Evolutionary conservation across 768 basidiomycete species (phyloP), one percentile per base, ranked within the genome.

Genomic region (Neoboletus brunneissimus): DNA sequence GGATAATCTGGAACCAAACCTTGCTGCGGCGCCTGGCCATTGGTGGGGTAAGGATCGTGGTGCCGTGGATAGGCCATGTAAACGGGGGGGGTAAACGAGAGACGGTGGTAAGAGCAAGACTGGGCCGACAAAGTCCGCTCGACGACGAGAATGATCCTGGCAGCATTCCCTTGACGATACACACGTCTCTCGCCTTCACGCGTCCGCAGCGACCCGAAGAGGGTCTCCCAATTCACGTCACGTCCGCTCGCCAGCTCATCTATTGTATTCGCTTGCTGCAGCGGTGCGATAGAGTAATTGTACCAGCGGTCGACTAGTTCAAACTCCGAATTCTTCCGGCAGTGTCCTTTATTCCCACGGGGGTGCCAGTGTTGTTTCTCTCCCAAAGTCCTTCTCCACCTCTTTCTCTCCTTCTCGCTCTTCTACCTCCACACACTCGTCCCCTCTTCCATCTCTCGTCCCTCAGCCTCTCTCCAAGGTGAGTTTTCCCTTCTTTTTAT

Each of bases 41-140:
- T 60, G 42, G 61, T 58, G 10, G 76, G 75, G 63, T 83, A 83
- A 72, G 78, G 80, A 76, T 80, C 79, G 77, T 76, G 65, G 65
- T 81, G 79, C 49, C 77, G 61, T 50, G 72, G 76, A 60, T 86
- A 80, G 52, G 84, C 79, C 85, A 86, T 86, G 58, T 25, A n/a
- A 38, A 43, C 11, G 27, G 20, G 38, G 48, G 23, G 1, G 2
- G 4, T 2, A 35, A 46, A 41, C 35, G 40, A 35, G 27, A 9
- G 44, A 42, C 16, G 10, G 22, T n/a, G 9, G 10, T n/a, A 22
- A 44, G 13, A 44, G 16, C 22, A 15, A 40, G 43, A 29, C 10
- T 10, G 27, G n/a, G 11, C 18, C 22, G 9, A n/a, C 3, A 69
- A 61, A 59, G 67, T 66, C 56, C 64, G 58, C 45, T 55, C 49